A percentile compares a stretch with the other conserved stretches of the same genome.
These are phyloP conservation scores for Zostera marina DNA, from an alignment of 116 monocot species.

Conservation along the genomic window DNA sequence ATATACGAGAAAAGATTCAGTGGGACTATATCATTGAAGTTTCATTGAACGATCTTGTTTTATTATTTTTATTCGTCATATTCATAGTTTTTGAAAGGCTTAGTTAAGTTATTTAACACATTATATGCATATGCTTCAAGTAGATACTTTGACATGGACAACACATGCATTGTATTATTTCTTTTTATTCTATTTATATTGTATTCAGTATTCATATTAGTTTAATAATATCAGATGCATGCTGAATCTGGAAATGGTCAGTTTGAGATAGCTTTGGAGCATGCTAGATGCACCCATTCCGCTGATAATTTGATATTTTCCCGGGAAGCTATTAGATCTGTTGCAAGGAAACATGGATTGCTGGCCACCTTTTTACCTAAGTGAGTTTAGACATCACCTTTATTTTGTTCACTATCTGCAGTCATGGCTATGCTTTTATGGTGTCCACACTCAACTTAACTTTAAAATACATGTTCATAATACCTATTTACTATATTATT, in stretches of 20 bases:
- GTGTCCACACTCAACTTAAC: too few relatives aligned
- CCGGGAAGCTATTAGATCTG: slow-evolving; percentile 65
- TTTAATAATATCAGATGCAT: slow-evolving; percentile 49
- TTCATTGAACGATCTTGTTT: too few relatives aligned
- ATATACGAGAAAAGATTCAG: too few relatives aligned
- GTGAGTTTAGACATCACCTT: slow-evolving; percentile 21
- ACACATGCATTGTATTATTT: too few relatives aligned
- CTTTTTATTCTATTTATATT: not conserved
- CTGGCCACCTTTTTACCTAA: slow-evolving; percentile 89
- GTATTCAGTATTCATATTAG: not conserved
- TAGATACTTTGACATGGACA: too few relatives aligned
- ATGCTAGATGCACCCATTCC: slow-evolving; percentile 41
- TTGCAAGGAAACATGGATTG: slow-evolving; percentile 76
- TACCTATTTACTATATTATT: too few relatives aligned
- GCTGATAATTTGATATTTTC: slow-evolving; percentile 80
- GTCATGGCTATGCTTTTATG: not conserved
- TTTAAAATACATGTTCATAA: not conserved
- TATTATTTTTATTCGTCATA: too few relatives aligned
- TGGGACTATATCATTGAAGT: too few relatives aligned
- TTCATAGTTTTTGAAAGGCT: too few relatives aligned
- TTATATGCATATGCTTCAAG: too few relatives aligned
- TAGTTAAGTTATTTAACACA: too few relatives aligned
- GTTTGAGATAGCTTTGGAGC: slow-evolving; percentile 63
- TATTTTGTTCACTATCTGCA: not conserved
- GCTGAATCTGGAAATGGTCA: slow-evolving; percentile 93